Percentiles rank a stretch among this genome's conserved stretches.
Evolutionary conservation across 768 basidiomycete species (phyloP).

Genomic region (Gymnopilus junonius): DNA sequence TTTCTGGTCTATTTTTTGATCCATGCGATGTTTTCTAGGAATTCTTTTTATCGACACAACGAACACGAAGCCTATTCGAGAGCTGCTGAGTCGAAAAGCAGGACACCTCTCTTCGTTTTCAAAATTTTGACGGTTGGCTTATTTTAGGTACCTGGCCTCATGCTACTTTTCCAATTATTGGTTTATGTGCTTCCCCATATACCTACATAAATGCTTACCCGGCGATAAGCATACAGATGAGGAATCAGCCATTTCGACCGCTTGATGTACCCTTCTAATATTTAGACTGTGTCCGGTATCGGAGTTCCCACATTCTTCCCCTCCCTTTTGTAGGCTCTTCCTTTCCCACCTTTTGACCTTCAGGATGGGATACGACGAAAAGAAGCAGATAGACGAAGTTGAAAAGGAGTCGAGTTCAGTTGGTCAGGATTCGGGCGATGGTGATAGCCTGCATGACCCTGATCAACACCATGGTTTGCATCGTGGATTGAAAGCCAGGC

Average conservation of each 20-base stretch:
- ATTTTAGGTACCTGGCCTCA: neutral
- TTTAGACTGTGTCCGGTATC: neutral
- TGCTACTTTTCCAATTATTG: neutral
- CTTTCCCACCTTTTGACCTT: neutral
- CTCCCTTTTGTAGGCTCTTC: neutral
- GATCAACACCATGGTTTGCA: conserved; percentile 42
- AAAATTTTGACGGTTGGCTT: neutral
- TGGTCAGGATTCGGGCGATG: conserved; percentile 22
- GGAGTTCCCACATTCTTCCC: neutral
- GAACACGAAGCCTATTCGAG: neutral
- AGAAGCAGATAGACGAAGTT: conserved; percentile 27
- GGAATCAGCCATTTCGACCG: neutral
- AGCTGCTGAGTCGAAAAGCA: neutral
- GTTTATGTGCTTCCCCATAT: neutral
- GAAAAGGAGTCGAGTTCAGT: conserved; percentile 20
- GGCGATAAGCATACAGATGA: neutral
- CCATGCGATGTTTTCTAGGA: too few species aligned
- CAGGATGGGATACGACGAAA: conserved; percentile 26
- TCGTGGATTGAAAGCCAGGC: conserved; percentile 53
- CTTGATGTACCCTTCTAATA: neutral
- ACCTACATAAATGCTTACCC: neutral
- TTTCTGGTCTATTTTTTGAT: neutral
- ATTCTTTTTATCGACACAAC: too few species aligned
- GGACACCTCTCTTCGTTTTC: too few species aligned
- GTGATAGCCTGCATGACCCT: conserved; percentile 36